Evolutionary conservation across 2,329 filamentous ascomycete species (phyloP), one percentile per base, ranked within the genome.

Genomic region (Colletotrichum noveboracense): DNA sequence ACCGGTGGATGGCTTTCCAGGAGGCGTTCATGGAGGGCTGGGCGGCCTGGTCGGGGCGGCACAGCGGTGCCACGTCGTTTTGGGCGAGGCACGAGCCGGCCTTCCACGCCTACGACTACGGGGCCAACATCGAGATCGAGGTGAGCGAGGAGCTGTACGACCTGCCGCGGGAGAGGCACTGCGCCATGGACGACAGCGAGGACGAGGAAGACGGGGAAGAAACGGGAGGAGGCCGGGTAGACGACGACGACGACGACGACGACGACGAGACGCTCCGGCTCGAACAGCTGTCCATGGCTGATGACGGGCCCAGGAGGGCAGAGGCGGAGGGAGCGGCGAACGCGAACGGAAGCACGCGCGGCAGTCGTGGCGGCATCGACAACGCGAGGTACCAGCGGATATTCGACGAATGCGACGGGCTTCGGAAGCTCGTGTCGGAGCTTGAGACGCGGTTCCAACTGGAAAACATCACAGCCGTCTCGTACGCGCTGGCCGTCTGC

Each of bases 301-400:
- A 66, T 16, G 16, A 66, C 4, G 9, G 38, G 36, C 38, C 38
- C 6, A 30, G 2, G 16, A 14, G 14, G 14, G 61, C 13, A 6
- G 13, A n/a, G 12, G 28, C 5, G 6, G 12, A 60, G 24, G 32
- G 52, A 24, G 48, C 4, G 4, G 30, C 8, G 8, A 12, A 12
- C 8, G 8, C 9, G 2, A 9, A 32, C 30, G 2, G 30, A 5
- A 4, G 30, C 9, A 32, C 8, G 8, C 8, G n/a, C 7, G 5
- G 48, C 14, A 58, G 52, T 16, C 12, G n/a, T 18, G 28, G 52
- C 24, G 3, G 30, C 32, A 21, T 78, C 64, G 78, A 79, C 32
- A 77, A 80, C 61, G 74, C 68, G 71, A 24, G 3, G 69, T 81
- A 14, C 78, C 77, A 2, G 75, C 61, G 6, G 77, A 79, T 67